phyloP scores from a whole-genome alignment of 2,329 filamentous ascomycete genomes.

The Fusarium marasasianum region DNA sequence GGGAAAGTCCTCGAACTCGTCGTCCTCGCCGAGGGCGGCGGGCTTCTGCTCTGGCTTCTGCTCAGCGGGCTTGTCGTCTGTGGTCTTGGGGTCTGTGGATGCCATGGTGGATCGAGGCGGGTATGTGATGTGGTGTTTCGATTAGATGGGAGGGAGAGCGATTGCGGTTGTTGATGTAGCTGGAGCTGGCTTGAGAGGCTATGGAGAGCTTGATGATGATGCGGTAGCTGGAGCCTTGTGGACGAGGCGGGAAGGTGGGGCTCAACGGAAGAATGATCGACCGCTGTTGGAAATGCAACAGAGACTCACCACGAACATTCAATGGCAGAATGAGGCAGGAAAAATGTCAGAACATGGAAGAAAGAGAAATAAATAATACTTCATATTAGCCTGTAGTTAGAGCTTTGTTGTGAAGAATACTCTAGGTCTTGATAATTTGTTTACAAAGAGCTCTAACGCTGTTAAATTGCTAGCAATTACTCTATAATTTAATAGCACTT shows the following conservation, averaged over 20 bases:
- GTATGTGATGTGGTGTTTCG: not conserved
- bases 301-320: not conserved
- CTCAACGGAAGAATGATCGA: slow-evolving; percentile 26
- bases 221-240: slow-evolving; percentile 36
- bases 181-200: not conserved
- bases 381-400: fast-evolving
- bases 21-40: slow-evolving; percentile 88
- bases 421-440: fast-evolving
- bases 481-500: no score
- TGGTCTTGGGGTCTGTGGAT: slow-evolving; percentile 41
- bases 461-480: not conserved
- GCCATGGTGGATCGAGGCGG: slow-evolving; percentile 21
- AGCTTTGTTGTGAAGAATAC: not conserved
- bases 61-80: slow-evolving; percentile 40
- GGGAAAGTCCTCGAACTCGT: slow-evolving; percentile 99
- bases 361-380: fast-evolving
- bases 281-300: slow-evolving; percentile 1
- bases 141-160: not conserved
- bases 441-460: not conserved
- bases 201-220: slow-evolving; percentile 26
- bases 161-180: not conserved
- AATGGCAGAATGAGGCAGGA: not conserved
- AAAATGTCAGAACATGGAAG: not conserved
- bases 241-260: slow-evolving; percentile 20
- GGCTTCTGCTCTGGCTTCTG: slow-evolving; percentile 48